Base-by-base conservation (phyloP, 2,329 filamentous ascomycete genomes). In the Metarhizium sp. region DNA sequence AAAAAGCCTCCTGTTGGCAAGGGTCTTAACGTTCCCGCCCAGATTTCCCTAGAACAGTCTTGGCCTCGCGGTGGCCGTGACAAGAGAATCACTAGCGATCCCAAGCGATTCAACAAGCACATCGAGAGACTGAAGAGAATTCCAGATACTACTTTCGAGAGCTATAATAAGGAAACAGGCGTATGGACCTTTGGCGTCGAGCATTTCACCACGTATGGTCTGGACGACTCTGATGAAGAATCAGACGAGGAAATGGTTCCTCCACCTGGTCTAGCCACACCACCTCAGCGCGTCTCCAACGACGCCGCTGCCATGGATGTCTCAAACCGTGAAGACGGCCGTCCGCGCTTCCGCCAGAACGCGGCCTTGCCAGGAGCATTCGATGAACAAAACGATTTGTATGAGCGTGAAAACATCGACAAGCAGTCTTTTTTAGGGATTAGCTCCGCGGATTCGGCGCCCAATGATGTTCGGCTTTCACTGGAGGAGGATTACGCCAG, bases 181-280 rank as follows among this genome's bases (percentile, higher is more conserved):
- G 81, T 88, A 50, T 99, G 95, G 95, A 82, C 82, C 14, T 99
- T 99, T 74, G 84, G 78, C 10, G 94, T 99, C n/a, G 85, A 92
- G 65, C 94, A 99, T 70, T 99, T 95, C 70, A 97, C 92, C 1
- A 96, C 91, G 1, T 99, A 99, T 67, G 92, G 88, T 45, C 78
- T 97, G 54, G 87, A 92, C 60, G 90, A 88, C 45, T 82, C 85
- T 53, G 88, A 91, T 48, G 86, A 90, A 32, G 86, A 88, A 52
- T 84, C 82, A 7, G 78, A 86, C 50, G 77, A 77, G 7, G 82
- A 62, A 11, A 58, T 55, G 58, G 65, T n/a, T 40, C 58, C 34
- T 43, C 57, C 54, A 29, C 49, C 53, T 43, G 40, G n/a, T n/a
- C 40, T 50, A 25, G 51, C 36, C 20, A 52, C 48, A 18, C 47